Percentiles rank a stretch among this genome's conserved stretches.
phyloP scores from a whole-genome alignment of 768 basidiomycete genomes.

The Auricularia sp. region DNA sequence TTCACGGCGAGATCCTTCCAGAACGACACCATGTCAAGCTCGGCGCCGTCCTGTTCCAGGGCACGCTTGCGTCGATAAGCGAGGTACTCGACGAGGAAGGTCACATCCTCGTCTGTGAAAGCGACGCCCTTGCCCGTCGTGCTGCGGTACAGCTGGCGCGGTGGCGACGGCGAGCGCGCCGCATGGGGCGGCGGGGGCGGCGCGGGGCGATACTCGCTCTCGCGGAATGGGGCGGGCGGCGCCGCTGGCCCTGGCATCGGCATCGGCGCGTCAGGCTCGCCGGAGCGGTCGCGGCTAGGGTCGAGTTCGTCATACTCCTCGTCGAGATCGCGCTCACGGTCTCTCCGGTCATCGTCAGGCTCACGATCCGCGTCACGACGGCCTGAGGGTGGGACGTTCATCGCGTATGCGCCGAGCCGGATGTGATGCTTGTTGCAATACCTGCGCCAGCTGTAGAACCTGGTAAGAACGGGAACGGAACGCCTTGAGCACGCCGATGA shows the following conservation, averaged over 20 bases:
- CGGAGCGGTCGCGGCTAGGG: background rate
- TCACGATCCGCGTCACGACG: slow-evolving; percentile 31
- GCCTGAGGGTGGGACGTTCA: slow-evolving; percentile 46
- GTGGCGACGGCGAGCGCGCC: slow-evolving; percentile 68
- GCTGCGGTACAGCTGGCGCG: slow-evolving; percentile 66
- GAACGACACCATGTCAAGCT: slow-evolving; percentile 60
- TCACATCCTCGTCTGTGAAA: slow-evolving; percentile 75
- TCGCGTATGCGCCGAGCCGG: slow-evolving; percentile 72
- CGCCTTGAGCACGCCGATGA: background rate
- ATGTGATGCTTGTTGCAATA: slow-evolving; percentile 93
- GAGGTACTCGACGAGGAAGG: slow-evolving; percentile 66
- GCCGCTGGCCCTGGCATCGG: background rate
- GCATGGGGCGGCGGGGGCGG: background rate
- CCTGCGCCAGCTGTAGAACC: slow-evolving; percentile 84
- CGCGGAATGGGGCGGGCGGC: too few species aligned
- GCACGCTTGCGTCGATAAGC: slow-evolving; percentile 49
- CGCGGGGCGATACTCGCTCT: background rate
- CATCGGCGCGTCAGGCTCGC: background rate
- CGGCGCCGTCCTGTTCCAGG: background rate
- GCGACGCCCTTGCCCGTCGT: slow-evolving; percentile 87
- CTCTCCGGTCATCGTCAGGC: slow-evolving; percentile 27
- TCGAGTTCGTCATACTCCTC: background rate
- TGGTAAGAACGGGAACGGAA: slow-evolving; percentile 16
- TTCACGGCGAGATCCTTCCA: slow-evolving; percentile 70
- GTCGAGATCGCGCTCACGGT: slow-evolving; percentile 2